Evolutionary conservation across 345 rosid species (phyloP).

Genomic region (Odontarrhena argentea): DNA sequence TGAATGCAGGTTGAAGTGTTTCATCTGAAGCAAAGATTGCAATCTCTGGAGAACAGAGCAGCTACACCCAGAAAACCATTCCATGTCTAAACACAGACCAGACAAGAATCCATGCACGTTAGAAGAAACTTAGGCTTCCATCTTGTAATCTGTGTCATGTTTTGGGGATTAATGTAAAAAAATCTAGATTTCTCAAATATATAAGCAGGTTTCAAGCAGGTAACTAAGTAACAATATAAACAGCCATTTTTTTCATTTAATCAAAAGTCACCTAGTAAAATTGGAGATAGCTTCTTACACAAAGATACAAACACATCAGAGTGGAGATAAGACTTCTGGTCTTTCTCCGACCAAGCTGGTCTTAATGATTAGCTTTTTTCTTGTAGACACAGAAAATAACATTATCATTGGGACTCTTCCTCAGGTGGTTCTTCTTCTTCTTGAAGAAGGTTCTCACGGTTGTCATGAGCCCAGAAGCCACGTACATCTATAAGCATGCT

Average conservation of each 20-base stretch:
- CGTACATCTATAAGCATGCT: conserved; percentile 98
- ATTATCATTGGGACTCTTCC: conserved; percentile 46
- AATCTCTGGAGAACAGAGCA: conserved; percentile 80
- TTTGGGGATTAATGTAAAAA: conserved; percentile 21
- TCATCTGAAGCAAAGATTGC: conserved; percentile 92
- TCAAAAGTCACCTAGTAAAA: conserved; percentile 3
- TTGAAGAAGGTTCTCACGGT: conserved; percentile 96
- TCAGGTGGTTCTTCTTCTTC: conserved; percentile 97
- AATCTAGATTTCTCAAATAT: neutral
- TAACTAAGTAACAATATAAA: conserved; percentile 14
- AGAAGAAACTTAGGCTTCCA: neutral
- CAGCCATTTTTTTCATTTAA: conserved; percentile 26
- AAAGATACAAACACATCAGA: conserved; percentile 23
- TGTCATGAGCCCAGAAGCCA: conserved; percentile 99
- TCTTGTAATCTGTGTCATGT: conserved; percentile 24
- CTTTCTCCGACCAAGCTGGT: conserved; percentile 7
- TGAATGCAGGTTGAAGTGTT: conserved; percentile 84
- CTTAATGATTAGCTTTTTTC: conserved; percentile 20
- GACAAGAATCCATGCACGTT: neutral
- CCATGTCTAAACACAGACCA: conserved; percentile 48
- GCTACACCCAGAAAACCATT: conserved; percentile 79
- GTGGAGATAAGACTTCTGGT: conserved; percentile 21
- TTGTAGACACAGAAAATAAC: conserved; percentile 18
- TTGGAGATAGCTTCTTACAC: conserved; percentile 24
- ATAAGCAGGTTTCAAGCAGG: conserved; percentile 19